These are phyloP conservation scores for Fusarium paranaense DNA, from an alignment of 2,329 filamentous ascomycete genomes.

Conservation along the genomic window DNA sequence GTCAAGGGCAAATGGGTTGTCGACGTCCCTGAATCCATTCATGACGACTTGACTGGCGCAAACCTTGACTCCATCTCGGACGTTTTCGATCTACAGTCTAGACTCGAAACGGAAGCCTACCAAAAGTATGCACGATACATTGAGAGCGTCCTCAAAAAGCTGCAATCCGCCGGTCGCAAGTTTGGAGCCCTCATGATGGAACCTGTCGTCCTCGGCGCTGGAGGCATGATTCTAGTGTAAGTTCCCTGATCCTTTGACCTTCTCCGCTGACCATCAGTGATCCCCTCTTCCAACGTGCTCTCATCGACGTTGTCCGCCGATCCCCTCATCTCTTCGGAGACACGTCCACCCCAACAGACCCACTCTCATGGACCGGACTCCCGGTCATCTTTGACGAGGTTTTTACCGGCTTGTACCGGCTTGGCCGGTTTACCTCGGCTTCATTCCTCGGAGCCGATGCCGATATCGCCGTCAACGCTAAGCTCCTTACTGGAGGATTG, in stretches of 20 bases:
- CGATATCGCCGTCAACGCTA: conserved; percentile 85
- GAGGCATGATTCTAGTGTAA: conserved; percentile 84
- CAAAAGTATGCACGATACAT: conserved; percentile 72
- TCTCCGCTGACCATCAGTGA: conserved; percentile 63
- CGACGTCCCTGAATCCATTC: conserved; percentile 63
- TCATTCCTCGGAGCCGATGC: conserved; percentile 76
- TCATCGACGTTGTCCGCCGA: conserved; percentile 74
- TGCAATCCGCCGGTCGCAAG: conserved; percentile 68
- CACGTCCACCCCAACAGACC: conserved; percentile 16
- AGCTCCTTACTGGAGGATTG: conserved; percentile 84
- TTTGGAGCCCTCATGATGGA: conserved; percentile 86
- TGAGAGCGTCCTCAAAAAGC: conserved; percentile 59
- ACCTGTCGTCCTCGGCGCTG: conserved; percentile 82
- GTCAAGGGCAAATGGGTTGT: conserved; percentile 74
- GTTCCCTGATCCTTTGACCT: conserved; percentile 42
- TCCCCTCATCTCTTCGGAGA: conserved; percentile 66
- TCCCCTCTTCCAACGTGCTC: conserved; percentile 80
- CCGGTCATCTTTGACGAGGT: conserved; percentile 89
- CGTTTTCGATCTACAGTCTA: conserved; percentile 69
- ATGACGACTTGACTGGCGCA: conserved; percentile 54
- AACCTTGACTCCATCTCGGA: conserved; percentile 62
- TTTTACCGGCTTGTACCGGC: conserved; percentile 86
- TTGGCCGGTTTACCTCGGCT: conserved; percentile 77
- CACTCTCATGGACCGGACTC: conserved; percentile 74
- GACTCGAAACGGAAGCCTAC: conserved; percentile 59